Evolutionary conservation across 495 filamentous ascomycete species (phyloP).

Genomic region (Penicillium coffeae): DNA sequence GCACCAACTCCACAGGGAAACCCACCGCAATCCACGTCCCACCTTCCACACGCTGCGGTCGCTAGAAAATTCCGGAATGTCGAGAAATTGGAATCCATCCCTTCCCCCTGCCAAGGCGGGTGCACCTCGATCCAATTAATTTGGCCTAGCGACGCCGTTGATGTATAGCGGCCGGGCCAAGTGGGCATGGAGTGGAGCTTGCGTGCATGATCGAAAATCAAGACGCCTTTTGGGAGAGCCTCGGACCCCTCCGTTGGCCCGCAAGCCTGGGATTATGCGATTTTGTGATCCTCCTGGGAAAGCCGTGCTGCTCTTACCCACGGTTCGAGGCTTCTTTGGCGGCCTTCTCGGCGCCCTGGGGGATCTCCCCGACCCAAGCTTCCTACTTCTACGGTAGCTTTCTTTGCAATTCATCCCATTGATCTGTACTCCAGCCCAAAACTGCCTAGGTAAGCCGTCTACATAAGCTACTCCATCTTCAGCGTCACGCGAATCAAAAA

Average conservation of each 20-base stretch:
- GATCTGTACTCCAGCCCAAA: background rate
- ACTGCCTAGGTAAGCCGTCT: too few relatives aligned
- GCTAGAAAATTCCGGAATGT: slow-evolving; percentile 24
- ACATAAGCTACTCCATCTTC: slow-evolving; percentile 3
- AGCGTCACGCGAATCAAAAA: slow-evolving; percentile 11
- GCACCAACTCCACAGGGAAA: slow-evolving; percentile 1
- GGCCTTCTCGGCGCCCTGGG: slow-evolving; percentile 3
- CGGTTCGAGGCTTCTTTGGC: too few relatives aligned
- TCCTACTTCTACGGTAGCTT: slow-evolving; percentile 1
- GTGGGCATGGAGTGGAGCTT: slow-evolving; percentile 10
- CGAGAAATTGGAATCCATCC: background rate
- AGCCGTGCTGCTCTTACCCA: too few relatives aligned
- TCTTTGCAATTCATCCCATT: background rate
- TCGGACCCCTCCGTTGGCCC: background rate
- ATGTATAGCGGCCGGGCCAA: slow-evolving; percentile 19
- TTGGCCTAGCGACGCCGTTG: slow-evolving; percentile 17
- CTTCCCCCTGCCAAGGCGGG: slow-evolving; percentile 15
- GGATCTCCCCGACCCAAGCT: slow-evolving; percentile 14
- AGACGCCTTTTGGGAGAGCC: background rate
- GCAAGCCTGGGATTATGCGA: background rate
- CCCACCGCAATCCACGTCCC: slow-evolving; percentile 1
- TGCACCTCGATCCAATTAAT: background rate
- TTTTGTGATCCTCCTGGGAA: slow-evolving; percentile 9
- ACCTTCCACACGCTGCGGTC: slow-evolving; percentile 1
- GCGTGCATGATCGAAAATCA: background rate